Evolutionary conservation across 139 green algal genomes (phyloP), one percentile per base, ranked within the genome.

Genomic region (Chlamydomonas sp.): DNA sequence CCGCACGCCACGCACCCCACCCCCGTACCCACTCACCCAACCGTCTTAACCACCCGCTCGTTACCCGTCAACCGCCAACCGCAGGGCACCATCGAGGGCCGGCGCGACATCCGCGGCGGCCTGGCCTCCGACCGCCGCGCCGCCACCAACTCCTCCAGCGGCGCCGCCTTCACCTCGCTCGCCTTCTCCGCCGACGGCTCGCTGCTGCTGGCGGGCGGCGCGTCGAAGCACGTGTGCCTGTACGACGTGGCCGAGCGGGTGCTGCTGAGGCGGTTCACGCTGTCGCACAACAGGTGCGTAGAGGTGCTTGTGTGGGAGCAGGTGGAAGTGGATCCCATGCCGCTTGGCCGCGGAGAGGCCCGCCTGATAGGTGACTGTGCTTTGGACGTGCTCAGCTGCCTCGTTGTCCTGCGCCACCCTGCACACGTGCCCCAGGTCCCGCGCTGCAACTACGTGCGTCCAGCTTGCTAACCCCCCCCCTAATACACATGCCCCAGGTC

Each of bases 181-280:
- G 88, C 92, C n/a, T 99, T 95, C 94, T 95, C 89, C 20, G 97
- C 97, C 15, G 97, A 99, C 85, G 97, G 97, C 61, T 78, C 91
- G 67, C 94, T 96, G 83, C 92, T 99, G 74, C 89, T 99, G 76
- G 97, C 95, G 31, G 97, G 93, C 18, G 97, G 96, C 12, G 78
- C 80, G 69, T 85, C 64, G 76, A 93, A 93, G 88, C 98, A 93
- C 71, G 96, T 99, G 59, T 99, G 98, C 89, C 89, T 99, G 79
- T 99, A 99, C 89, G 98, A 99, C 85, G 95, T 98, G 66, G 89
- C 86, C 0, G 98, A 99, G 89, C 91, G 92, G 61, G 89, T 99
- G 71, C 93, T 99, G 91, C 95, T 99, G 85, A 92, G 94, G 5
- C 94, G 96, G 68, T 98, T 99, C 89, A 94, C 96, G 92, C 88